Percentiles rank a stretch among this genome's conserved stretches.
phyloP scores from a whole-genome alignment of 2,329 filamentous ascomycete species.

The Plectosphaerella cucumerina region DNA sequence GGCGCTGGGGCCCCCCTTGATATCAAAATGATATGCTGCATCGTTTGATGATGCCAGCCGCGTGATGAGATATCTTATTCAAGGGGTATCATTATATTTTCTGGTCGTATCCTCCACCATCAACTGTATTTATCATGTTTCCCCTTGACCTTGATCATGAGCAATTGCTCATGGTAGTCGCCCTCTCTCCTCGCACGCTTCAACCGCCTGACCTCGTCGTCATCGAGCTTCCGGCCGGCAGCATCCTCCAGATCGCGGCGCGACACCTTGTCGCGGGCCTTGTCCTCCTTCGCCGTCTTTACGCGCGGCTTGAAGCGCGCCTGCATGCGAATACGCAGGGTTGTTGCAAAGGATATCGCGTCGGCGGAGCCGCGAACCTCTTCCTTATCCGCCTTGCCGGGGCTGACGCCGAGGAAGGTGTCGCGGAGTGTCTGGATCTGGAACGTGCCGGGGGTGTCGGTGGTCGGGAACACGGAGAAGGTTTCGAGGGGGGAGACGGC shows the following conservation, averaged over 20 bases:
- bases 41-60: not conserved
- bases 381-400: conserved; percentile 43
- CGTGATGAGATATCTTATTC: not conserved
- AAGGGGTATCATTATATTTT: not conserved
- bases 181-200: conserved; percentile 83
- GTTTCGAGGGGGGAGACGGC: conserved; percentile 83
- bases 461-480: conserved; percentile 62
- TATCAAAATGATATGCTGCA: not conserved
- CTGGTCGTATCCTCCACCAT: not conserved
- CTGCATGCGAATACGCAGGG: conserved; percentile 85
- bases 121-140: conserved; percentile 81
- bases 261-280: conserved; percentile 79
- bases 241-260: conserved; percentile 79
- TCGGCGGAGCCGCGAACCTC: conserved; percentile 76
- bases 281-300: conserved; percentile 76
- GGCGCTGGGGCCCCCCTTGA: not conserved
- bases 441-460: conserved; percentile 67
- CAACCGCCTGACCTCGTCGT: conserved; percentile 80
- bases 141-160: conserved; percentile 85
- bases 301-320: conserved; percentile 85
- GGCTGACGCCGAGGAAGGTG: conserved; percentile 60
- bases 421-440: conserved; percentile 70
- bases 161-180: conserved; percentile 80
- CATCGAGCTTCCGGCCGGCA: conserved; percentile 70
- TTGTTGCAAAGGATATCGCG: conserved; percentile 62